Evolutionary conservation across 139 green algal species (phyloP).

Genomic region (Eudorina sp.): DNA sequence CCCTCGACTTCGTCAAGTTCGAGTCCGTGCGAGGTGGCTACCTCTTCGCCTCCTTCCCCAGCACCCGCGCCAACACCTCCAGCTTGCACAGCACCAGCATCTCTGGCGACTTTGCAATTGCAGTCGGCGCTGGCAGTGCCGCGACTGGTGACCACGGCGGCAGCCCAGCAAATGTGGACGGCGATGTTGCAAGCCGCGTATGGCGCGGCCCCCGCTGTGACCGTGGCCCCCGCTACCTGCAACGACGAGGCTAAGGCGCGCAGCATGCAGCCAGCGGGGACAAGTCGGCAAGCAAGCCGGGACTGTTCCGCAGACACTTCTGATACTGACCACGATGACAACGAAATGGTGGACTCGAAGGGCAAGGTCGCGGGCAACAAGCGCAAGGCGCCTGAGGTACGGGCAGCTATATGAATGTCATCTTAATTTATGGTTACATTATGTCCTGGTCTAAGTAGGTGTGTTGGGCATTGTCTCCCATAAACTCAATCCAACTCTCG

Average conservation of each 20-base stretch:
- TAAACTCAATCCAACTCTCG: neutral
- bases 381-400: conserved; percentile 53
- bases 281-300: conserved; percentile 28
- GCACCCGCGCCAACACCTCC: neutral
- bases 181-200: conserved; percentile 33
- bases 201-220: neutral
- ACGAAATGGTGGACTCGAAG: conserved; percentile 3
- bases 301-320: conserved; percentile 25
- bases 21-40: neutral
- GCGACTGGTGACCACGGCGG: conserved; percentile 15
- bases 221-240: too few relatives aligned
- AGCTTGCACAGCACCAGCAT: neutral
- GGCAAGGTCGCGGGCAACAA: conserved; percentile 31
- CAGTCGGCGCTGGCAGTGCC: neutral
- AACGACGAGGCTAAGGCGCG: conserved; percentile 49
- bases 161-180: conserved; percentile 28
- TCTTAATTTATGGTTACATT: neutral
- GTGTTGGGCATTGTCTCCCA: neutral
- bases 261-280: conserved; percentile 1
- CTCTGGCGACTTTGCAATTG: neutral
- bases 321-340: neutral
- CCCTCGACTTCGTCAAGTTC: neutral
- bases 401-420: too few relatives aligned
- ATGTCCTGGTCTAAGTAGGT: neutral
- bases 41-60: neutral